A percentile compares a stretch with the other conserved stretches of the same genome.
Evolutionary conservation across 2,329 filamentous ascomycete species (phyloP).

Genomic region (Xylaria sp.): DNA sequence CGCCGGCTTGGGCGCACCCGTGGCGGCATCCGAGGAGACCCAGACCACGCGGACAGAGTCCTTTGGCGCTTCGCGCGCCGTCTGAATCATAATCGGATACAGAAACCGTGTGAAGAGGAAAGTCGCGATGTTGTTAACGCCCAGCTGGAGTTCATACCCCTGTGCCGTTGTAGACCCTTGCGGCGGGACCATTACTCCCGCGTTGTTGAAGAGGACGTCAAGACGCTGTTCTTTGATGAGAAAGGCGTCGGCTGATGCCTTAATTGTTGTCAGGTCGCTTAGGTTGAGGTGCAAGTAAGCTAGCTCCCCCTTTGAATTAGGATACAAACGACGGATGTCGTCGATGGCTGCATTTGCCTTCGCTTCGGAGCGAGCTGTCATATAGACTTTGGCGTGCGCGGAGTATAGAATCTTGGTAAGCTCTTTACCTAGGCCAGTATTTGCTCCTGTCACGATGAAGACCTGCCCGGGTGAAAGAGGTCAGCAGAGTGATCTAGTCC

Average conservation of each 20-base stretch:
- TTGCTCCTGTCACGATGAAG: slow-evolving; percentile 32
- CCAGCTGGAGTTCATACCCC: slow-evolving; percentile 45
- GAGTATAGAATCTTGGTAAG: slow-evolving; percentile 31
- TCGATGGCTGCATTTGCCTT: slow-evolving; percentile 28
- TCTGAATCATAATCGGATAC: neutral
- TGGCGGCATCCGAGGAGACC: slow-evolving; percentile 27
- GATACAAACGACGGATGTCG: slow-evolving; percentile 45
- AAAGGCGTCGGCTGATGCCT: slow-evolving; percentile 51
- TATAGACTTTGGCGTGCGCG: slow-evolving; percentile 29
- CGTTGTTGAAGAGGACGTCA: slow-evolving; percentile 55
- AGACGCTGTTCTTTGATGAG: slow-evolving; percentile 49
- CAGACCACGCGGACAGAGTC: neutral
- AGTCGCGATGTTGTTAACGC: slow-evolving; percentile 44
- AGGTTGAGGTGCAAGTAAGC: slow-evolving; percentile 53
- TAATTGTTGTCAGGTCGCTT: slow-evolving; percentile 52
- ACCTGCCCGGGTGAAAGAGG: slow-evolving; percentile 15
- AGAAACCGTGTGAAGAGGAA: slow-evolving; percentile 43
- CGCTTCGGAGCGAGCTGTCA: slow-evolving; percentile 25
- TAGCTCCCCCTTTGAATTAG: slow-evolving; percentile 48
- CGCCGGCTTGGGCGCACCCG: slow-evolving; percentile 31
- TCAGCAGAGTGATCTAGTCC: neutral
- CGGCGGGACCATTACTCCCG: slow-evolving; percentile 47
- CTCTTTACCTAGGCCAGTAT: slow-evolving; percentile 30
- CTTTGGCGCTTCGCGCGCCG: neutral
- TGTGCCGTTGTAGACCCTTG: slow-evolving; percentile 19